Evolutionary conservation across 1,284 basidiomycete species (phyloP).

Genomic region (Apiotrichum siamense): DNA sequence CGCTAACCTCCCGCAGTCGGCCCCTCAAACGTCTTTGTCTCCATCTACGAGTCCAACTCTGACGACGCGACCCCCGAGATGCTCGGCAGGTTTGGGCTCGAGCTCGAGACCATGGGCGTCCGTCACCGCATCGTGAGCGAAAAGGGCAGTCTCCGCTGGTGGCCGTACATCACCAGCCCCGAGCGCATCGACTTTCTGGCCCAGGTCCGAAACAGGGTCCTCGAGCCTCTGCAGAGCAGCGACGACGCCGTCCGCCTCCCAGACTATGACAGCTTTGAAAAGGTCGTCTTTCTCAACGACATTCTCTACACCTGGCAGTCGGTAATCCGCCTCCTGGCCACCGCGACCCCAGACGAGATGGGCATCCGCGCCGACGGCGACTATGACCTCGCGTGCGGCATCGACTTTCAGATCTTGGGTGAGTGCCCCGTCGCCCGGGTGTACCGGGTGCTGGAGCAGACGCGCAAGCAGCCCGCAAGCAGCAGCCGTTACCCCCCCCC

Average conservation of each 20-base stretch:
- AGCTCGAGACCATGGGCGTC: slow-evolving; percentile 41
- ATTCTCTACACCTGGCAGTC: slow-evolving; percentile 52
- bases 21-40: slow-evolving; percentile 53
- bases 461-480: too few species aligned
- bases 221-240: slow-evolving; percentile 46
- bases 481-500: too few species aligned
- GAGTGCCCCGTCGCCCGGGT: slow-evolving; percentile 17
- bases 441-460: too few species aligned
- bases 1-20: slow-evolving; percentile 46
- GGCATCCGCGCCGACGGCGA: background rate
- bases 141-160: slow-evolving; percentile 24
- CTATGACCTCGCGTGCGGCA: slow-evolving; percentile 56
- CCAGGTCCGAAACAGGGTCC: slow-evolving; percentile 50
- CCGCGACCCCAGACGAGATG: slow-evolving; percentile 27
- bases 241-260: slow-evolving; percentile 27
- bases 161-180: slow-evolving; percentile 43
- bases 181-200: slow-evolving; percentile 52
- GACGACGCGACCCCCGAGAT: slow-evolving; percentile 49
- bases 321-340: slow-evolving; percentile 52
- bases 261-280: slow-evolving; percentile 47
- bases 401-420: slow-evolving; percentile 52
- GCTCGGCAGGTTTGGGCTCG: slow-evolving; percentile 44
- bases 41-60: slow-evolving; percentile 56
- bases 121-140: slow-evolving; percentile 44
- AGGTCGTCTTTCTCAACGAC: slow-evolving; percentile 55